Conservation (phyloP, 2,329 filamentous ascomycete genomes). For the Pseudogymnoascus sp. region DNA sequence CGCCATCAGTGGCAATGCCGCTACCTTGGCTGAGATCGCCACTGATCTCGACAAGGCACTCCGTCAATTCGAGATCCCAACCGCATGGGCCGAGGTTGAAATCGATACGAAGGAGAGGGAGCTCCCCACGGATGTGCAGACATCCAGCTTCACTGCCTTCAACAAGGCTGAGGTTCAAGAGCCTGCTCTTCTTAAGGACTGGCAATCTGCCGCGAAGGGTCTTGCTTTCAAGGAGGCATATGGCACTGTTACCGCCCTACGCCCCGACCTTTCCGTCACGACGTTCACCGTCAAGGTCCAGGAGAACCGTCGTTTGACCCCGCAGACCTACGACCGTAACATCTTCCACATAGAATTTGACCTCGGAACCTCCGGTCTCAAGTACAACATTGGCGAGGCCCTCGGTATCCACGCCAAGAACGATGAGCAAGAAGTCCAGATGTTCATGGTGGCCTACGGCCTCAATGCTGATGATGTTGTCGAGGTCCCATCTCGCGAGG, state of each 20-base stretch:
- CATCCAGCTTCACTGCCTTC: constrained; percentile 78
- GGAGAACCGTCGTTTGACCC: constrained; percentile 91
- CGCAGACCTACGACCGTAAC: constrained; percentile 85
- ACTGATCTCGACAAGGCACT: constrained; percentile 66
- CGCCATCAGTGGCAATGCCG: constrained; percentile 48
- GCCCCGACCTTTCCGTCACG: constrained; percentile 80
- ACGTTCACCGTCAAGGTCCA: constrained; percentile 85
- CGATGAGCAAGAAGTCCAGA: constrained; percentile 66
- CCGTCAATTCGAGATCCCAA: constrained; percentile 67
- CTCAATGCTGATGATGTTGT: constrained; percentile 77
- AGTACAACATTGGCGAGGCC: constrained; percentile 94
- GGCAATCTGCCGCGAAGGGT: constrained; percentile 80
- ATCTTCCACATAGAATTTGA: constrained; percentile 99
- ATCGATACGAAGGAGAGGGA: constrained; percentile 47
- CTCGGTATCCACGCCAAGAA: constrained; percentile 96
- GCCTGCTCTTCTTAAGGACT: constrained; percentile 62
- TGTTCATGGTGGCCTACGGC: constrained; percentile 87
- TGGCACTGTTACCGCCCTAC: constrained; percentile 63
- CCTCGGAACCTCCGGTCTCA: constrained; percentile 82
- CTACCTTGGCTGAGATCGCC: constrained; percentile 49
- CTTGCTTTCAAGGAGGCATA: constrained; percentile 94
- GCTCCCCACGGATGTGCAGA: constrained; percentile 59
- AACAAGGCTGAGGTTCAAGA: constrained; percentile 68
- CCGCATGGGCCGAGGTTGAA: constrained; percentile 70
- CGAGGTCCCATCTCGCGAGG: constrained; percentile 83